Evolutionary conservation across 2,329 filamentous ascomycete genomes (phyloP).

Genomic region (Trichoderma sp.): DNA sequence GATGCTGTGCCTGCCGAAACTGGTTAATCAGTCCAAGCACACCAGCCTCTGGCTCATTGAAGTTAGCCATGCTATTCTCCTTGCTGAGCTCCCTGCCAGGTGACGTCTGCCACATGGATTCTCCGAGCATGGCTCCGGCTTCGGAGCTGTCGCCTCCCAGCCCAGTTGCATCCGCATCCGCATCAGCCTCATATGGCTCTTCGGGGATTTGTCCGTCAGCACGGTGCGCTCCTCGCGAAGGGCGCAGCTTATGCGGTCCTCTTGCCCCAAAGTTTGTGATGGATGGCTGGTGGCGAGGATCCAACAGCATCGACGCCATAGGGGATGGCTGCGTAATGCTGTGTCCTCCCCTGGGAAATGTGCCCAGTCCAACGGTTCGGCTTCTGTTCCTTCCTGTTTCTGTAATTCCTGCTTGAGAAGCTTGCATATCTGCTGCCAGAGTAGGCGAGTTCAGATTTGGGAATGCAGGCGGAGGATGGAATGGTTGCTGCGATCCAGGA

Average conservation of each 20-base stretch:
- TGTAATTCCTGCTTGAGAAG: slow-evolving; percentile 47
- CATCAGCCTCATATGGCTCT: slow-evolving; percentile 54
- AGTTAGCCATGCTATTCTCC: slow-evolving; percentile 52
- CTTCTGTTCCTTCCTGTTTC: slow-evolving; percentile 49
- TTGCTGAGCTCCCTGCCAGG: slow-evolving; percentile 53
- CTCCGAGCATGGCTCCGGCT: slow-evolving; percentile 53
- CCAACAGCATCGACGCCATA: slow-evolving; percentile 72
- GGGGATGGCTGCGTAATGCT: slow-evolving; percentile 59
- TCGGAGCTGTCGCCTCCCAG: slow-evolving; percentile 58
- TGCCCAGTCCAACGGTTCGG: slow-evolving; percentile 41
- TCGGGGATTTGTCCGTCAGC: slow-evolving; percentile 57
- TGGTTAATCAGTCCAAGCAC: slow-evolving; percentile 61
- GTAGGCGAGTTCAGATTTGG: slow-evolving; percentile 68
- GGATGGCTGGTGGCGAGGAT: slow-evolving; percentile 73
- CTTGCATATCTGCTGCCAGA: slow-evolving; percentile 57
- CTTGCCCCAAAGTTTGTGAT: slow-evolving; percentile 48
- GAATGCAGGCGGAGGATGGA: slow-evolving; percentile 75
- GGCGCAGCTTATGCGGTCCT: slow-evolving; percentile 50
- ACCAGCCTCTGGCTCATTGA: slow-evolving; percentile 53
- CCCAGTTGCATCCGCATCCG: slow-evolving; percentile 46
- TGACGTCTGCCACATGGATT: slow-evolving; percentile 62
- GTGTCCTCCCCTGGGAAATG: slow-evolving; percentile 37
- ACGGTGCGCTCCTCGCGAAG: slow-evolving; percentile 48
- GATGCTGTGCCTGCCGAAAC: slow-evolving; percentile 58
- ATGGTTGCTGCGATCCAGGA: slow-evolving; percentile 55